Conservation (phyloP, 106 monocot genomes). For the Dioscorea zingiberensis region DNA sequence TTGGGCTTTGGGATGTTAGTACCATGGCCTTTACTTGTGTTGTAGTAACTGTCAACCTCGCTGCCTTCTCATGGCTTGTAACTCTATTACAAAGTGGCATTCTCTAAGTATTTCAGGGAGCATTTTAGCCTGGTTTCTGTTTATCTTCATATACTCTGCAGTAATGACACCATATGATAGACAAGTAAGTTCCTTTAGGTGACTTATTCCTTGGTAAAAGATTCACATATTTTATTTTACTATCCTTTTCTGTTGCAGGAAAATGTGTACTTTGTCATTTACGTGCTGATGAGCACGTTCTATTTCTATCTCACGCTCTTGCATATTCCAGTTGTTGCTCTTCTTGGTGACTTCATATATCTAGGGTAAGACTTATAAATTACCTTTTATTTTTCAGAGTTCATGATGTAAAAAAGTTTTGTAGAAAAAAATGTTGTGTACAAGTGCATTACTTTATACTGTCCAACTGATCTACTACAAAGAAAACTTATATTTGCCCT, state of each 20-base stretch:
- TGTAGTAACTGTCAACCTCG: constrained; percentile 90
- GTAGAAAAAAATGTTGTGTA: too few species aligned
- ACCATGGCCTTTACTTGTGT: constrained; percentile 97
- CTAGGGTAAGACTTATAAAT: constrained; percentile 58
- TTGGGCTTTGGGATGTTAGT: constrained; percentile 98
- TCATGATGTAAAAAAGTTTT: too few species aligned
- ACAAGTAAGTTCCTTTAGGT: constrained; percentile 49
- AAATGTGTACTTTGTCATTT: constrained; percentile 88
- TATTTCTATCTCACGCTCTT: constrained; percentile 80
- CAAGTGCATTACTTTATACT: too few species aligned
- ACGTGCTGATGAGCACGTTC: constrained; percentile 96
- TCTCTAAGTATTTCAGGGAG: constrained; percentile 78
- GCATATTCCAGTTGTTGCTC: constrained; percentile 76
- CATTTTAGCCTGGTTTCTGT: constrained; percentile 87
- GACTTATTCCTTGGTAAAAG: too few species aligned
- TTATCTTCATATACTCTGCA: constrained; percentile 89
- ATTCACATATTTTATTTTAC: constrained; percentile 4
- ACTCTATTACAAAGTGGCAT: constrained; percentile 96
- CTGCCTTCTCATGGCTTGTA: constrained; percentile 91
- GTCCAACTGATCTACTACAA: too few species aligned
- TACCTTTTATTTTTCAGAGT: too few species aligned
- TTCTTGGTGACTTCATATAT: constrained; percentile 86
- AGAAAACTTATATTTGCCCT: too few species aligned
- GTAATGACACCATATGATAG: constrained; percentile 83
- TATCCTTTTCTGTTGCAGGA: constrained; percentile 51